Percentiles rank a stretch among this genome's conserved stretches.
phyloP scores from a whole-genome alignment of 2,329 filamentous ascomycete species.

The Colletotrichum sp. region DNA sequence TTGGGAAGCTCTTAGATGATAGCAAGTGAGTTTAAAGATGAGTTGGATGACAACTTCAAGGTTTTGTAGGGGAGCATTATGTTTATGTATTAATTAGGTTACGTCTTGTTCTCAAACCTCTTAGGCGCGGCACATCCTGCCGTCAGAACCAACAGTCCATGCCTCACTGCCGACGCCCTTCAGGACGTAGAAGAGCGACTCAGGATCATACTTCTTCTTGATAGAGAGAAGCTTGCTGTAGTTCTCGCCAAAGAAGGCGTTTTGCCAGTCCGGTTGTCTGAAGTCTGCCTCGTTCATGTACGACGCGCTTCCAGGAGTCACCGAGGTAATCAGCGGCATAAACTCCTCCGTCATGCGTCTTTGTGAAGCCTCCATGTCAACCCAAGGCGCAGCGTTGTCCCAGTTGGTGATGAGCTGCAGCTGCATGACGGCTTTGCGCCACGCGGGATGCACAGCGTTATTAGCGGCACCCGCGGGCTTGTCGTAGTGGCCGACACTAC shows the following conservation, averaged over 20 bases:
- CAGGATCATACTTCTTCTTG: conserved; percentile 57
- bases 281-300: conserved; percentile 61
- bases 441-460: conserved; percentile 42
- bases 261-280: conserved; percentile 44
- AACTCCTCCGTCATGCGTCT: conserved; percentile 33
- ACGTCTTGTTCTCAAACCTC: accelerated
- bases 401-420: conserved; percentile 33
- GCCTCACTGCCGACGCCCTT: conserved; percentile 56
- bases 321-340: conserved; percentile 33
- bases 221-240: conserved; percentile 46
- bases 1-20: neutral
- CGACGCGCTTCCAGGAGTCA: conserved; percentile 45
- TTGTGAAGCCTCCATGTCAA: conserved; percentile 30
- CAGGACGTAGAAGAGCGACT: conserved; percentile 49
- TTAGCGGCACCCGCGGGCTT: conserved; percentile 30
- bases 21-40: neutral
- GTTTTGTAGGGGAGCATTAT: neutral
- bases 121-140: conserved; percentile 43
- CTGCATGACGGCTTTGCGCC: conserved; percentile 38
- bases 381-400: conserved; percentile 26
- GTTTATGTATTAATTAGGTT: neutral
- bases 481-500: conserved; percentile 33
- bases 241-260: conserved; percentile 52
- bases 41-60: accelerated
- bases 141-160: conserved; percentile 45